Evolutionary conservation across 2,329 filamentous ascomycete species (phyloP).

Genomic region (Lizonia empirigonia): DNA sequence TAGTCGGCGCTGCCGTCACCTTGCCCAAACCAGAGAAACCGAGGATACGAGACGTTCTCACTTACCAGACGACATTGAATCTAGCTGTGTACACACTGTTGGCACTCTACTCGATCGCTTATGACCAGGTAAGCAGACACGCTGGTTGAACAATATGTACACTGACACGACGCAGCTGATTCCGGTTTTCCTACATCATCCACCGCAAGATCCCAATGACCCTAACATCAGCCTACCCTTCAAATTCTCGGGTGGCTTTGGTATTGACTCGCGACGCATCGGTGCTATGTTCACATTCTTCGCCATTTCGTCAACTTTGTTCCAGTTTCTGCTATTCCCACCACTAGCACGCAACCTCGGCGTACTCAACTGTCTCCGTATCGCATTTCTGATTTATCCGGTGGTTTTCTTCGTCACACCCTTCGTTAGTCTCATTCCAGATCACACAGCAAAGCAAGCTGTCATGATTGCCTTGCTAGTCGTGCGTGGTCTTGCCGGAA

Average conservation of each 20-base stretch:
- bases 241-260: conserved; percentile 83
- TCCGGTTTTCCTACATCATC: conserved; percentile 86
- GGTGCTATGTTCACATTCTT: conserved; percentile 86
- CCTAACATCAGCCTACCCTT: conserved; percentile 71
- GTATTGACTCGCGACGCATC: conserved; percentile 73
- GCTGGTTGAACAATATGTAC: neutral
- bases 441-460: conserved; percentile 59
- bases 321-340: conserved; percentile 88
- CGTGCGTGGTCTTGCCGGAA: conserved; percentile 74
- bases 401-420: conserved; percentile 81
- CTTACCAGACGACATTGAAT: conserved; percentile 74
- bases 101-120: conserved; percentile 81
- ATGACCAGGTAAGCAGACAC: conserved; percentile 65
- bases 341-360: conserved; percentile 74
- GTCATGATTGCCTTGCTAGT: conserved; percentile 71
- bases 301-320: conserved; percentile 76
- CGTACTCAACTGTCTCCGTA: conserved; percentile 72
- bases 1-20: neutral
- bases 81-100: conserved; percentile 79
- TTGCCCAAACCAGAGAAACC: conserved; percentile 30
- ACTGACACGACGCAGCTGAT: conserved; percentile 58
- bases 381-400: conserved; percentile 71
- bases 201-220: conserved; percentile 58
- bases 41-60: conserved; percentile 69
- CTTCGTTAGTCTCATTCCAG: conserved; percentile 71